phyloP scores from a whole-genome alignment of 768 basidiomycete species.

The Suillus americanus region DNA sequence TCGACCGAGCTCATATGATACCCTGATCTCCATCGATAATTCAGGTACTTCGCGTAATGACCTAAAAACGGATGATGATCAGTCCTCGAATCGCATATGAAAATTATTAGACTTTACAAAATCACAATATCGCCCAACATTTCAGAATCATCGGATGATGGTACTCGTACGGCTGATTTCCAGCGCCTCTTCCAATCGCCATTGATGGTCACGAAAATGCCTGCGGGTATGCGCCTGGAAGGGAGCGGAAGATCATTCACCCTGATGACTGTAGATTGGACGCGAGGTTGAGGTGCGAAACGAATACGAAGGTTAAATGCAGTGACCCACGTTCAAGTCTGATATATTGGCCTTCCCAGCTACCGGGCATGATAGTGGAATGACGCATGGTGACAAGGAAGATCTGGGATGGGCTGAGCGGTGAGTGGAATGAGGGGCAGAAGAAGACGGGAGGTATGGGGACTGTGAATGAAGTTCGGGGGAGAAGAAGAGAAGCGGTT shows the following conservation, averaged over 20 bases:
- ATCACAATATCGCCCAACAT: not conserved
- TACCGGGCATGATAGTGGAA: not conserved
- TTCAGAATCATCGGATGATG: not conserved
- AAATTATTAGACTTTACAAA: not conserved
- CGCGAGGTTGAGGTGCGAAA: no score
- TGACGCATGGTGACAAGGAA: not conserved
- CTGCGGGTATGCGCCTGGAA: not conserved
- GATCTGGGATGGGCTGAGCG: not conserved
- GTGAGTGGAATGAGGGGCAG: not conserved
- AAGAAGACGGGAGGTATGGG: not conserved
- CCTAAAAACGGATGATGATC: not conserved
- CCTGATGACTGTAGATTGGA: not conserved
- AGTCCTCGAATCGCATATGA: not conserved
- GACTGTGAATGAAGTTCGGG: not conserved
- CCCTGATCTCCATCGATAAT: not conserved
- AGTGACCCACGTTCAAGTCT: not conserved
- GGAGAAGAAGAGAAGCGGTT: no score
- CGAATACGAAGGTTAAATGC: no score
- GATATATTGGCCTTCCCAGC: not conserved
- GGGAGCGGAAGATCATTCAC: not conserved
- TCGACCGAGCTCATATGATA: not conserved
- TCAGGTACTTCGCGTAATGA: not conserved
- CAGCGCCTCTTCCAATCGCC: not conserved
- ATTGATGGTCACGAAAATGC: not conserved
- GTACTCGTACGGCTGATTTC: not conserved